Base-by-base conservation (phyloP, 225 moss, liverwort and hornwort species). In the Physcomitrellopsis africana region DNA sequence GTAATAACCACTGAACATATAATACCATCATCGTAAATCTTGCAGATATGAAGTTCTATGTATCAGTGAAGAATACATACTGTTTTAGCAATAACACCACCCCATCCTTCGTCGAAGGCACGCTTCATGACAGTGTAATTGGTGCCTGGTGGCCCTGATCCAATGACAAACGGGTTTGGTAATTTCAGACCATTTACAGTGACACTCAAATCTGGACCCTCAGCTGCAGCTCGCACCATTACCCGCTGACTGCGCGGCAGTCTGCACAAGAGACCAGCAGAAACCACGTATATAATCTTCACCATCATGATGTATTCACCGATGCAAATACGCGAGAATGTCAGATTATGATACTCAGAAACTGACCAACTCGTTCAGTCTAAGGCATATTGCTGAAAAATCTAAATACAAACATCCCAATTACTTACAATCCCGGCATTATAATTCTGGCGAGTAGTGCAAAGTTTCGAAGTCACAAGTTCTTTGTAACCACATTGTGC, bases 121-220 rank as follows among this genome's bases (percentile, higher is more conserved):
- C 92, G 92, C 69, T 97, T 97, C 96, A 97, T 97, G 42, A 97
- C 96, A 7, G 86, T 91, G 83, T 94, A 97, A 77, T 94, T 97
- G 9, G 96, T 97, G 72, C 96, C 96, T 5, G 96, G 96, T 37
- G 96, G 96, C 24, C 96, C 96, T 27, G 96, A 97, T 23, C 74
- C 96, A 65, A 97, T 97, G 0, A 97, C 92, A 56, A 97, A 97
- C 1, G 96, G 96, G 70, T 97, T 97, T 19, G 91, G 92, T 23
- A 97, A 72, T 70, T 68, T 89, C 80, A 97, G 65, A 2, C 92
- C 90, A 69, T 97, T 94, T 24, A 94, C 92, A 17, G 87, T 91
- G 46, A 97, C 96, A 70, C 94, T 94, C 54, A 97, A 80, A 77
- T 97, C 96, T 48, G 88, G 77, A 58, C 81, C 88, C 72, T 70